Evolutionary conservation across 345 rosid genomes (phyloP), one percentile per base, ranked within the genome.

Genomic region (Hibiscus trionum): DNA sequence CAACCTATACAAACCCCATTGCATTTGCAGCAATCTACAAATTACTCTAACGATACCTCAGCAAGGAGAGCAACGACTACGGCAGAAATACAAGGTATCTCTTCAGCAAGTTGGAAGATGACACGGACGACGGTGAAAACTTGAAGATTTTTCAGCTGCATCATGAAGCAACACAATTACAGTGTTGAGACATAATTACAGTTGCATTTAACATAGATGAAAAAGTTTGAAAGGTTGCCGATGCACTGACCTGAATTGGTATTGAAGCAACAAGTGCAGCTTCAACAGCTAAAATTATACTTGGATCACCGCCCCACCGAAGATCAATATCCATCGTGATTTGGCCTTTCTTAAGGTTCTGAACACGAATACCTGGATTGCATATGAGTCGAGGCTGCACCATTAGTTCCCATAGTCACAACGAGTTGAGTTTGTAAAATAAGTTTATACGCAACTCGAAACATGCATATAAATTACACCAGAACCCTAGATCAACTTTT

Each of bases 281-380:
- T 81, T 89, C 91, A 66, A 88, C 98, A 63, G 89, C 97, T 84
- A 96, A 82, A 82, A 96, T 79, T 72, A 96, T 96, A 81, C 88
- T 91, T 64, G 99, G 99, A 85, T 96, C 96, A 80, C 98, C 99
- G 76, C 99, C 88, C 99, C 98, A 96, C 52, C 98, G 89, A 56
- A 96, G 87, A 85, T 96, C 99, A 56, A 93, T 88, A 63, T 93
- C 99, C 99, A 93, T 91, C 27, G 82, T 96, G 72, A 96, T 75
- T 85, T 96, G 98, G 82, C 99, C 99, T 80, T 89, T 82, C 82
- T 96, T 89, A 71, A 89, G 90, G 86, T 88, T 96, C 84, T 93
- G 99, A 76, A 96, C 96, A 39, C 97, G 98, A 61, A 96, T 89
- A 77, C 99, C 99, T 96, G 81, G 80, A 80, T 59, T 77, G 39